Base-by-base conservation (phyloP, 352 stramenopile species). In the Pythium rishiriense region DNA sequence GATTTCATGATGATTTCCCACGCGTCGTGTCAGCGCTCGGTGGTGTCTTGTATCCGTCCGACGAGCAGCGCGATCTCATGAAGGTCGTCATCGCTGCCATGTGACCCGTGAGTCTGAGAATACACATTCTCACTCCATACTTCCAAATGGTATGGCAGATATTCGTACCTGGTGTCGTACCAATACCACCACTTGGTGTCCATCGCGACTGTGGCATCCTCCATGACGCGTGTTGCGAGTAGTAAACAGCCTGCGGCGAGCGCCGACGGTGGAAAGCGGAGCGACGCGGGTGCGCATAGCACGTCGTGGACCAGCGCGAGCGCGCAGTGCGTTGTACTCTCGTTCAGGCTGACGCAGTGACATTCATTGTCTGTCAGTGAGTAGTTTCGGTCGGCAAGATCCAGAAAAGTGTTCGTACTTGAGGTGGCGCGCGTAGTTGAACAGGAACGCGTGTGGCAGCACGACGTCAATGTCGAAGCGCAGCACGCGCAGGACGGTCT, bases 171-270 rank as follows among this genome's bases (percentile, higher is more conserved):
- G 4, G 74, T 74, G 57, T 83, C 75, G 66, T 73, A 81, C 14
- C 49, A 58, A 28, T 82, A 83, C 77, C 77, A 85, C 77, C 77
- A 85, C 54, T 82, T 85, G 25, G 31, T 47, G 12, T 48, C 41
- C n/a, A 4, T 53, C 8, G 21, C n/a, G 22, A 19, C 24, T 11
- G 41, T 47, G 12, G 33, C 29, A 17, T 62, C 31, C 42, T 66
- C 22, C 59, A 50, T 55, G 11, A 73, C 33, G 1, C 56, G 35
- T 21, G 52, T 67, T 1, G 74, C 75, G 21, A 81, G 64, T 6
- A 66, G 58, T 22, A 83, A 26, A 39, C 70, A 72, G 1, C 49
- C 58, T 4, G 77, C 70, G 14, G 72, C 77, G 52, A 85, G 21
- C 5, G 56, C 67, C 24, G 69, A 60, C 11, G 73, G 25, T 9